Conservation (phyloP, 1,139 yeast genomes). For the Pichia sp. region DNA sequence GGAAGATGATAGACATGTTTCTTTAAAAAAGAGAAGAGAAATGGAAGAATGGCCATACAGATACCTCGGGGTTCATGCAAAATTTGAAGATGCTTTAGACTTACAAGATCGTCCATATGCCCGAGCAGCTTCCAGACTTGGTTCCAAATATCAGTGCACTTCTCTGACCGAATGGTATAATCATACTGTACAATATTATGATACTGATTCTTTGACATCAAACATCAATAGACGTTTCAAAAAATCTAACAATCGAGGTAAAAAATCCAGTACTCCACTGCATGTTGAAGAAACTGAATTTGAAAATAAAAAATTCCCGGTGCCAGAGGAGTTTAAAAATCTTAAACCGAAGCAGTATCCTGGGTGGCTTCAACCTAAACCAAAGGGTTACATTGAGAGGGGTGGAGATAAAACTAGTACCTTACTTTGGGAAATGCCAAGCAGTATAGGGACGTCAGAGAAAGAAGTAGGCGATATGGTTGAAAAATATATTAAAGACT, state of each 20-base stretch:
- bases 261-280: constrained; percentile 22
- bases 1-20: constrained; percentile 39
- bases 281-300: constrained; percentile 18
- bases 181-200: constrained; percentile 68
- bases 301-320: constrained; percentile 35
- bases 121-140: constrained; percentile 73
- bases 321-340: constrained; percentile 48
- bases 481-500: constrained; percentile 52
- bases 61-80: constrained; percentile 73
- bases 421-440: constrained; percentile 60
- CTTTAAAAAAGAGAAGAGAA: constrained; percentile 47
- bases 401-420: constrained; percentile 74
- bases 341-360: constrained; percentile 50
- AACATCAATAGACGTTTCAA: constrained; percentile 20
- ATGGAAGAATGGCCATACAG: constrained; percentile 77
- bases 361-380: constrained; percentile 74
- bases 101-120: constrained; percentile 80
- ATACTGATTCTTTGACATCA: constrained; percentile 28
- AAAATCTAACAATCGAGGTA: constrained; percentile 21
- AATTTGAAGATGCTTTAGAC: constrained; percentile 75
- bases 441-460: not conserved
- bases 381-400: constrained; percentile 79
- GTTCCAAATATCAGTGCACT: constrained; percentile 69
- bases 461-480: constrained; percentile 36
- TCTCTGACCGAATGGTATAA: constrained; percentile 65